phyloP scores from a whole-genome alignment of 2,329 filamentous ascomycete species.

The Cladosporium colombiae region DNA sequence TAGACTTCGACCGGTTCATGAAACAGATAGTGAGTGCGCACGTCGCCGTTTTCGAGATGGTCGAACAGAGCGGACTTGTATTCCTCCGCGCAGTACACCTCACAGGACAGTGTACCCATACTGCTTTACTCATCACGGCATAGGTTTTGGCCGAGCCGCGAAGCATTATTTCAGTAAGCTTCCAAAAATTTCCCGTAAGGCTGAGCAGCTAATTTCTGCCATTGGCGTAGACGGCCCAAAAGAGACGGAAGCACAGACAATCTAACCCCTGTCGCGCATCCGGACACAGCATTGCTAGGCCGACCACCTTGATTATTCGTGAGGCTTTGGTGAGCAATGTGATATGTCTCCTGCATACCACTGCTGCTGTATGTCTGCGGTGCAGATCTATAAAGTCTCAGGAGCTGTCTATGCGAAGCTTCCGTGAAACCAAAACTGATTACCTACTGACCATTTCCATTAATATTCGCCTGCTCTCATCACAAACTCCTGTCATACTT shows the following conservation, averaged over 20 bases:
- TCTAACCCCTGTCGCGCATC: constrained; percentile 1
- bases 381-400: constrained; percentile 12
- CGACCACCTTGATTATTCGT: constrained; percentile 4
- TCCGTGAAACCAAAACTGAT: background rate
- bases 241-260: background rate
- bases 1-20: background rate
- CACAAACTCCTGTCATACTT: background rate
- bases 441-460: background rate
- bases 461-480: background rate
- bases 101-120: background rate
- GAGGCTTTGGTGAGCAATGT: background rate
- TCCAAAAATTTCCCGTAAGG: constrained; percentile 3
- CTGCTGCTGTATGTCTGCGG: background rate
- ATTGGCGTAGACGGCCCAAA: background rate
- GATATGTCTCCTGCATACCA: constrained; percentile 18
- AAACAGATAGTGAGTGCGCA: background rate
- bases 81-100: background rate
- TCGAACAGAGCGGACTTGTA: background rate
- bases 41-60: background rate
- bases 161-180: background rate
- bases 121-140: constrained; percentile 7
- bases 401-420: background rate
- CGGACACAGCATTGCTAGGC: constrained; percentile 12
- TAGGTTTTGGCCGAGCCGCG: background rate
- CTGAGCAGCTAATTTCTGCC: constrained; percentile 3